Conservation (phyloP, 768 basidiomycete genomes). For the Porphyrellus cyaneotinctus region DNA sequence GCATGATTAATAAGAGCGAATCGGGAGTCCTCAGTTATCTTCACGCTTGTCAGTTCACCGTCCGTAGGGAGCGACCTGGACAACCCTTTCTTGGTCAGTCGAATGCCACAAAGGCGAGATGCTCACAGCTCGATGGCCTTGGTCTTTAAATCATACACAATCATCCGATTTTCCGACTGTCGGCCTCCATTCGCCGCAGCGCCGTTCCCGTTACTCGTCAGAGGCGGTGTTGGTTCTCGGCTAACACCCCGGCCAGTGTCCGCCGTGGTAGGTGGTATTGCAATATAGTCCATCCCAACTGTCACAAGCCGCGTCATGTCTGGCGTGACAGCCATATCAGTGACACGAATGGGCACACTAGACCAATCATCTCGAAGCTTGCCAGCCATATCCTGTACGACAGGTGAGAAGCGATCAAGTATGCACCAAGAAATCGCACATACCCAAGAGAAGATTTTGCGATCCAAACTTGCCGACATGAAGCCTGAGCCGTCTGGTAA, state of each 20-base stretch:
- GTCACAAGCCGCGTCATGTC: conserved; percentile 80
- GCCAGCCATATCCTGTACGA: conserved; percentile 66
- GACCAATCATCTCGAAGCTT: conserved; percentile 68
- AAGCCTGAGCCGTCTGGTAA: conserved; percentile 86
- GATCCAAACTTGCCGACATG: conserved; percentile 84
- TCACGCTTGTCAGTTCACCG: conserved; percentile 85
- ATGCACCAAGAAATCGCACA: conserved; percentile 19
- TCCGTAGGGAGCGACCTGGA: conserved; percentile 60
- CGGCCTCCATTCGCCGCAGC: conserved; percentile 32
- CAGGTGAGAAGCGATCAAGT: conserved; percentile 7
- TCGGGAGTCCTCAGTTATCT: conserved; percentile 79
- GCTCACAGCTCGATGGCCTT: conserved; percentile 68
- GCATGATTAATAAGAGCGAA: conserved; percentile 85
- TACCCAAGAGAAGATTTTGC: conserved; percentile 82
- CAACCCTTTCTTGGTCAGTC: conserved; percentile 5
- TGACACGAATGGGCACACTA: conserved; percentile 70
- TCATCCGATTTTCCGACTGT: conserved; percentile 56
- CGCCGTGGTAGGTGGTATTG: conserved; percentile 17
- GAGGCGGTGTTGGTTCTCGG: conserved; percentile 35
- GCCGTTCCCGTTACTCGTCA: conserved; percentile 32
- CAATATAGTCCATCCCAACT: conserved; percentile 61
- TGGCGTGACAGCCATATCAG: conserved; percentile 83
- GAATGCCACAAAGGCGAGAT: conserved; percentile 5
- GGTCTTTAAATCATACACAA: conserved; percentile 71
- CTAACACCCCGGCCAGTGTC: conserved; percentile 26